Conservation (phyloP, 495 filamentous ascomycete species). For the Hypomontagnella monticulosa region DNA sequence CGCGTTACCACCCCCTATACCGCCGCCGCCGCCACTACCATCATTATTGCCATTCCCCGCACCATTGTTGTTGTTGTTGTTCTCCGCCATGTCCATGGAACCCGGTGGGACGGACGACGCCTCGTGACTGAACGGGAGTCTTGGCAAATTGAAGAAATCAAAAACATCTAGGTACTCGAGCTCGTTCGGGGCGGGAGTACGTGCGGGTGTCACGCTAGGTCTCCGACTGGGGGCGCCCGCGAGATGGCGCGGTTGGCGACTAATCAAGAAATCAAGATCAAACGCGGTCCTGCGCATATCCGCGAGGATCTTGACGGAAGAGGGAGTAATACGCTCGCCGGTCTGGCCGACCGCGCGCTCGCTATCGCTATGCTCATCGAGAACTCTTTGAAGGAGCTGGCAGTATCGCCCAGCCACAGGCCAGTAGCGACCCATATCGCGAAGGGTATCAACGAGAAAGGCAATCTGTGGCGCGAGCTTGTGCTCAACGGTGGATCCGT, state of each 20-base stretch:
- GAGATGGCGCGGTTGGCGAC: slow-evolving; percentile 74
- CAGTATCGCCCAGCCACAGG: slow-evolving; percentile 84
- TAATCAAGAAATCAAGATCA: slow-evolving; percentile 87
- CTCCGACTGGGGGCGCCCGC: slow-evolving; percentile 49
- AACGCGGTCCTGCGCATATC: slow-evolving; percentile 90
- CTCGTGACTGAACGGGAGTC: slow-evolving; percentile 65
- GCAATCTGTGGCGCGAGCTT: slow-evolving; percentile 79
- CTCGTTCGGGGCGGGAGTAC: slow-evolving; percentile 79
- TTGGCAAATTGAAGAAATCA: slow-evolving; percentile 90
- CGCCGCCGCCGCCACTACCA: neutral
- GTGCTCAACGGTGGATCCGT: slow-evolving; percentile 86
- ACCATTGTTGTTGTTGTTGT: slow-evolving; percentile 28
- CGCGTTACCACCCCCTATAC: slow-evolving; percentile 2
- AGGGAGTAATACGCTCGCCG: slow-evolving; percentile 78
- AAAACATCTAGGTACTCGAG: slow-evolving; percentile 93
- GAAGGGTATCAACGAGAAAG: slow-evolving; percentile 81
- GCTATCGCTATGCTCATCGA: slow-evolving; percentile 83
- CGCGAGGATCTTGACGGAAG: slow-evolving; percentile 83
- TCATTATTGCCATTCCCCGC: slow-evolving; percentile 20
- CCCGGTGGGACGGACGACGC: slow-evolving; percentile 42
- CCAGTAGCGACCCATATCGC: slow-evolving; percentile 83
- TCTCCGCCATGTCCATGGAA: slow-evolving; percentile 21
- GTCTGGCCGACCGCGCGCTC: slow-evolving; percentile 63
- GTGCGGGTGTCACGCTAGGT: slow-evolving; percentile 57
- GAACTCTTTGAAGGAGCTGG: slow-evolving; percentile 78